Base-by-base conservation (phyloP, 192 early-diverging fungal species). In the Coemansia sp. region DNA sequence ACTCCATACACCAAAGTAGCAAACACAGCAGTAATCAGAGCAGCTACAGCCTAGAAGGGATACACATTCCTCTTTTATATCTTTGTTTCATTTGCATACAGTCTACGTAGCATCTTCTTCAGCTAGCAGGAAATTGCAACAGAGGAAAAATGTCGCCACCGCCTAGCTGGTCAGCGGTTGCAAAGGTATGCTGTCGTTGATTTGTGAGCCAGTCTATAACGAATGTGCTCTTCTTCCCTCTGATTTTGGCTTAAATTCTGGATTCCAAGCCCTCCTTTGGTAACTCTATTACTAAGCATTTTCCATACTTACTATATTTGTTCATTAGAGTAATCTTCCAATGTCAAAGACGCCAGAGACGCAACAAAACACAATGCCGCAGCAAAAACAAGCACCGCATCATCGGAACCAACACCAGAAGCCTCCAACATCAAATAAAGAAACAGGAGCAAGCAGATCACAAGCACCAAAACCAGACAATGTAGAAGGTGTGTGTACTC, bases 161-260 rank as follows among this genome's bases (percentile, higher is more conserved):
- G 40, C 61, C 46, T n/a, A 65, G 60, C 41, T 77, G 75, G 75
- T 69, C 75, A n/a, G 61, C 75, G n/a, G 56, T 77, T 40, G 62
- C 75, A 77, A 77, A 77, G 75, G 75, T 77, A 72, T 18, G 54
- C 19, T 32, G 32, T 4, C 32, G 4, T 26, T 32, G 55, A n/a
- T 13, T 39, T 42, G 15, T 37, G n/a, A 40, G 39, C n/a, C 16
- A 39, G 0, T 8, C 37, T 59, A 8, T 54, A 12, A 9, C 8
- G 26, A 54, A 26, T 15, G 15, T 15, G 3, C 26, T 8, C 51
- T 54, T 26, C 13, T 8, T 26, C 13, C 8, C 13, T 45, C 43
- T 15, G 19, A 54, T 26, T 32, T 19, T 7, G n/a, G n/a, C 13
- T 15, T 15, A 54, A 10, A 54, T 11, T 54, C 19, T 10, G 4